phyloP scores from a whole-genome alignment of 192 early-diverging fungal species.

The Backusella australiensis region DNA sequence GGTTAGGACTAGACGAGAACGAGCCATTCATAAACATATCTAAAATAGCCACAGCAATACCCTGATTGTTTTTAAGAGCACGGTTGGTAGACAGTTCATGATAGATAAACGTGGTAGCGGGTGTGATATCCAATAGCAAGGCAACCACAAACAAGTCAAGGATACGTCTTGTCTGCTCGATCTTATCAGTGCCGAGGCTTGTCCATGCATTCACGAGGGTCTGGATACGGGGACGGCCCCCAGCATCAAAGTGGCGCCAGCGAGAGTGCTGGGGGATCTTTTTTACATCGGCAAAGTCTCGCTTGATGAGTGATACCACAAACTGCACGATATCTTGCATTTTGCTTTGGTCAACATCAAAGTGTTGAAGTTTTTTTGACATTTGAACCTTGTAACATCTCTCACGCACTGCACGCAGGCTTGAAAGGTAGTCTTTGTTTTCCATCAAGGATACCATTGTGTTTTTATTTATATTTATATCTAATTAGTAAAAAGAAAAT shows the following conservation, averaged over 20 bases:
- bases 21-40: conserved; percentile 79
- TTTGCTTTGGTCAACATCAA: conserved; percentile 65
- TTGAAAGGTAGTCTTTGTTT: conserved; percentile 50
- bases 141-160: conserved; percentile 85
- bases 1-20: conserved; percentile 63
- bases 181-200: conserved; percentile 29
- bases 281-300: conserved; percentile 50
- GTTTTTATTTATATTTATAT: background rate
- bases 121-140: conserved; percentile 86
- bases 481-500: background rate
- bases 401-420: conserved; percentile 76
- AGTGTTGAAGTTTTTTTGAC: conserved; percentile 65
- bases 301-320: conserved; percentile 48
- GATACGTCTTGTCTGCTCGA: conserved; percentile 64
- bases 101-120: conserved; percentile 73
- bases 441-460: background rate
- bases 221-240: conserved; percentile 43
- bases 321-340: conserved; percentile 66
- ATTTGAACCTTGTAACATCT: conserved; percentile 62
- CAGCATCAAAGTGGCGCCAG: conserved; percentile 82
- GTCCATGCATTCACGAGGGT: conserved; percentile 51
- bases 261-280: conserved; percentile 81
- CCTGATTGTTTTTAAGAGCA: conserved; percentile 68
- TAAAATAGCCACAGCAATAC: conserved; percentile 79
- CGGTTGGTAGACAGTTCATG: conserved; percentile 49